A percentile compares a stretch with the other conserved stretches of the same genome.
Evolutionary conservation across 202 grass and related monocot species (phyloP).

Genomic region (Zoysia matrella): DNA sequence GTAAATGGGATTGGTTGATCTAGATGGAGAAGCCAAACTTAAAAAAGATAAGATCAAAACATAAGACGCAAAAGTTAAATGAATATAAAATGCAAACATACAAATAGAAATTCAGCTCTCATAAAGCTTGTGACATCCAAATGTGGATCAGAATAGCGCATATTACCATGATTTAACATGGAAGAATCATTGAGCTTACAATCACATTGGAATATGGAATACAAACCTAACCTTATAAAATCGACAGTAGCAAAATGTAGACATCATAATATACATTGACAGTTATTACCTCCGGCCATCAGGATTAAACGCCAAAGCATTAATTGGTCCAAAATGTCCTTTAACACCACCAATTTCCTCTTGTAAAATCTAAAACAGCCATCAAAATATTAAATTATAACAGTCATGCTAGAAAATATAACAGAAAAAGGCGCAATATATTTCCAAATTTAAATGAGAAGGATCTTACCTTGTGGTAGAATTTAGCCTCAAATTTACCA

Average conservation of each 20-base stretch:
- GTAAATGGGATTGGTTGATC: neutral
- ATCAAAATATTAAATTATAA: constrained; percentile 1
- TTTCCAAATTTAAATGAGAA: neutral
- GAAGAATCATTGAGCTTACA: constrained; percentile 48
- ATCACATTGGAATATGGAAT: constrained; percentile 2
- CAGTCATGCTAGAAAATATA: neutral
- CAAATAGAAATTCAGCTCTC: constrained; percentile 32
- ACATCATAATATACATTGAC: neutral
- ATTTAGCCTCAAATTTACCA: constrained; percentile 96
- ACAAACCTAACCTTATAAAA: neutral
- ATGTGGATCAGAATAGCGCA: constrained; percentile 55
- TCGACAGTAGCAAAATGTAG: neutral
- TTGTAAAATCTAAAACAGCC: constrained; percentile 72
- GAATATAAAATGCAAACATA: neutral
- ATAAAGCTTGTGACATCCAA: constrained; percentile 46
- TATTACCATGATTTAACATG: constrained; percentile 45
- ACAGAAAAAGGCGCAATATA: neutral
- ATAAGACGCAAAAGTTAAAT: neutral
- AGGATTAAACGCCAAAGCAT: constrained; percentile 53
- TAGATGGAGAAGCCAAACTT: neutral
- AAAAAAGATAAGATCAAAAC: neutral
- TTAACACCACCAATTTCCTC: constrained; percentile 98
- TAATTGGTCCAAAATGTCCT: constrained; percentile 96
- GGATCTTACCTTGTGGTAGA: constrained; percentile 75
- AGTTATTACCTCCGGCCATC: neutral